A percentile compares a stretch with the other conserved stretches of the same genome.
These are phyloP conservation scores for Fusarium pseudonygamai DNA, from an alignment of 2,329 filamentous ascomycete species.

Conservation along the genomic window DNA sequence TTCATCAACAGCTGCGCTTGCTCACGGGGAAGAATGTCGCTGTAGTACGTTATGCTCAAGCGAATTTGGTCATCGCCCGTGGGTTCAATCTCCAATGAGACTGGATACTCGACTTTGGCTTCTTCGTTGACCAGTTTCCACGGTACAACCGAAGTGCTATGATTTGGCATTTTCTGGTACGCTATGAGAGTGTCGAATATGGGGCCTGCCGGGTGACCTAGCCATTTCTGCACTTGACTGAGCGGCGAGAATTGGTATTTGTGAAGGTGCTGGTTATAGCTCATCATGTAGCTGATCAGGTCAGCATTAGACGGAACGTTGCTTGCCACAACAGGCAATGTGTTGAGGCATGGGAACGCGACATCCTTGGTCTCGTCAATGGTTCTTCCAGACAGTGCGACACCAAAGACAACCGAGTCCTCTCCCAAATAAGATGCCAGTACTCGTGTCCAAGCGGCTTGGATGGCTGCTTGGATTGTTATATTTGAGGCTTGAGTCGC, in stretches of 20 bases:
- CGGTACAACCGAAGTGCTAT: constrained; percentile 39
- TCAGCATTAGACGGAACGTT: constrained; percentile 63
- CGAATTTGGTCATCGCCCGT: constrained; percentile 56
- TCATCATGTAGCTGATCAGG: constrained; percentile 71
- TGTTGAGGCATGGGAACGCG: constrained; percentile 83
- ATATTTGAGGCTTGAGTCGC: constrained; percentile 67
- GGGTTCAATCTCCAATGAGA: constrained; percentile 83
- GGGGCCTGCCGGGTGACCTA: constrained; percentile 69
- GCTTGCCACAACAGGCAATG: constrained; percentile 75
- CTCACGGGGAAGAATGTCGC: constrained; percentile 70
- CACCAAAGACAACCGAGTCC: constrained; percentile 76
- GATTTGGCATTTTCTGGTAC: constrained; percentile 71
- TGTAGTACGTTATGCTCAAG: constrained; percentile 73
- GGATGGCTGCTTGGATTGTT: constrained; percentile 79
- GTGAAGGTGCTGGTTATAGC: constrained; percentile 70
- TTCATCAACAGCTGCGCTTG: constrained; percentile 74
- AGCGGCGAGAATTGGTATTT: constrained; percentile 78
- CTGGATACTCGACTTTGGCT: constrained; percentile 77
- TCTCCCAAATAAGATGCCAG: constrained; percentile 83
- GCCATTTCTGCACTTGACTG: constrained; percentile 75
- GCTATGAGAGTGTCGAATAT: constrained; percentile 89
- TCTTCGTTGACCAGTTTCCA: constrained; percentile 74
- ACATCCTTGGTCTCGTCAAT: constrained; percentile 66
- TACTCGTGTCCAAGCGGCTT: constrained; percentile 81
- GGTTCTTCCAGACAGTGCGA: constrained; percentile 80